Evolutionary conservation across 345 rosid species (phyloP).

Genomic region (Reutealis trisperma): DNA sequence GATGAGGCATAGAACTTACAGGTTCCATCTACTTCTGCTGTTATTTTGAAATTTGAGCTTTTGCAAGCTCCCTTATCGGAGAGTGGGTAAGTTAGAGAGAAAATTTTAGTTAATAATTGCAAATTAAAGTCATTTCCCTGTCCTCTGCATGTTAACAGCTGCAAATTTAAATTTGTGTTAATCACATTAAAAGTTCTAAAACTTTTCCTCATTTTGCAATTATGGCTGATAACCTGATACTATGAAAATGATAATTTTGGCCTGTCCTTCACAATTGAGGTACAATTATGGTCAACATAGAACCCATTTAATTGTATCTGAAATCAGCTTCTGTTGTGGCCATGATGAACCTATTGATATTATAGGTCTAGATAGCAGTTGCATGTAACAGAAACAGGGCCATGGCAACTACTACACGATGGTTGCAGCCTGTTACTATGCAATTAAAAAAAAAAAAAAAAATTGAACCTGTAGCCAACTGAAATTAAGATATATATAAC

Average conservation of each 20-base stretch:
- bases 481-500: no score
- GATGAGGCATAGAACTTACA: slow-evolving; percentile 21
- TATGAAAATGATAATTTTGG: neutral
- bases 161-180: neutral
- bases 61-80: slow-evolving; percentile 59
- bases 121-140: neutral
- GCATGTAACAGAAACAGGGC: no score
- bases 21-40: slow-evolving; percentile 70
- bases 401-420: no score
- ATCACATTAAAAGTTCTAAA: no score
- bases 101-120: neutral
- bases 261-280: neutral
- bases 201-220: neutral
- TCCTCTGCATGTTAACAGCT: no score
- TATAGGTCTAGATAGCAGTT: neutral
- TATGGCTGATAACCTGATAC: neutral
- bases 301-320: no score
- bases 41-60: slow-evolving; percentile 88
- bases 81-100: slow-evolving; percentile 48
- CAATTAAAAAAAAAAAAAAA: no score
- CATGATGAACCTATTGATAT: neutral
- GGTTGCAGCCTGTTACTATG: no score
- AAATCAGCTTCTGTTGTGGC: neutral
- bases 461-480: no score
- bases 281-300: neutral